These are phyloP conservation scores for Sporothrix brunneoviolacea DNA, from an alignment of 2,329 filamentous ascomycete species.

Conservation along the genomic window DNA sequence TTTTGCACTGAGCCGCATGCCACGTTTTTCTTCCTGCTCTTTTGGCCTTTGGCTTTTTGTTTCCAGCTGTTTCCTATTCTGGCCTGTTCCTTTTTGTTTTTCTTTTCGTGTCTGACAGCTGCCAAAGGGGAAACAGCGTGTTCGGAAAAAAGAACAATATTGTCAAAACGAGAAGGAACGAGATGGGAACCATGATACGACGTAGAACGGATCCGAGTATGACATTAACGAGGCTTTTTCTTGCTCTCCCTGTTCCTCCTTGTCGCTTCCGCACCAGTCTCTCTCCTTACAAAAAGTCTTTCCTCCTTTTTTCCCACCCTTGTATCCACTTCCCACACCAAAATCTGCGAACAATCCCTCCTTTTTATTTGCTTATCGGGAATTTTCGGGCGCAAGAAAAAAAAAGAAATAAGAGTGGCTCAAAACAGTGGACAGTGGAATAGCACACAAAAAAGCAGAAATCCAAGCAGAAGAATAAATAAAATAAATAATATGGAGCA, in stretches of 20 bases:
- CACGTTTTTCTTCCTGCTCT: not conserved
- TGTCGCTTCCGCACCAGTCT: not conserved
- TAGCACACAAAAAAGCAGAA: not conserved
- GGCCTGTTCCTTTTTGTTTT: constrained; percentile 1
- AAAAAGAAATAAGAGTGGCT: not conserved
- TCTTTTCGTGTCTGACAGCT: not conserved
- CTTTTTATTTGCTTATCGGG: constrained; percentile 5
- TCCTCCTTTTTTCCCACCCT: not conserved
- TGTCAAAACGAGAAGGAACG: no score
- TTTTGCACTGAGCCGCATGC: no score
- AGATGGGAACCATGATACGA: not conserved
- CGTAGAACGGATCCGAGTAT: not conserved
- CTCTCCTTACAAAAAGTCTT: no score
- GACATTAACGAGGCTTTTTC: not conserved
- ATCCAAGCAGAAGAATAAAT: not conserved
- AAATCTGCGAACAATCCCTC: not conserved
- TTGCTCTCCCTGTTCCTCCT: not conserved
- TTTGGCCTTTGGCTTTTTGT: not conserved
- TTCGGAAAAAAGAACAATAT: no score
- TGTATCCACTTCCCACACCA: constrained; percentile 7
- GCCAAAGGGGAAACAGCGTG: no score
- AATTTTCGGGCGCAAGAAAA: constrained; percentile 4
- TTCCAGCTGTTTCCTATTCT: not conserved
- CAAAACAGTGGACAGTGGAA: not conserved
- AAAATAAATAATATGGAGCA: no score